Base-by-base conservation (phyloP, 192 early-diverging fungal species). In the Tieghemiomyces parasiticus region DNA sequence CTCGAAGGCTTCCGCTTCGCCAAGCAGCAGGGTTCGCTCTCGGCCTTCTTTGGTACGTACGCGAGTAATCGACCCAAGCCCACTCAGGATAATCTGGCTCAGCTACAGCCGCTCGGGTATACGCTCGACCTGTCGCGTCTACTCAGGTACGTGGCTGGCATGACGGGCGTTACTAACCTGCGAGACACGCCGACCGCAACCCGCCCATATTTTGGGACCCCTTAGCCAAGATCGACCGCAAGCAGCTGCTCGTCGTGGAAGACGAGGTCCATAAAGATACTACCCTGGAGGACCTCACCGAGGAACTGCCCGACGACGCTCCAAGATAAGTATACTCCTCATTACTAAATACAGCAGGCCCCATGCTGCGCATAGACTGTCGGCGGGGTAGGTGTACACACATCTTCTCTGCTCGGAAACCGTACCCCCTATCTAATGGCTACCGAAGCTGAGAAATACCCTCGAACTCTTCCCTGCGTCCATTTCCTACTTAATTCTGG, bases 231-330 rank as follows among this genome's bases (percentile, higher is more conserved):
- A 81, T 86, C 46, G 70, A 81, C 66, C 64, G 62, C 35, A 58
- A 71, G 25, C 63, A 62, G 14, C 60, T 79, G 30, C 62, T 62
- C 30, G 74, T 86, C 19, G 71, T 75, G 0, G 70, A 78, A 34
- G 81, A 81, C 29, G 68, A 73, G 60, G 67, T 70, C 1, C 35
- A 65, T 33, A 73, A 80, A 12, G 61, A 65, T 45, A 64, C 71
- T 29, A 55, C 65, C 6, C 46, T 84, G 14, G 80, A 84, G 25
- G 78, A 80, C 29, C 63, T 84, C 10, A 56, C 77, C 3, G 81
- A 81, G 2, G 78, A 73, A 38, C 71, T 88, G 8, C 86, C 86
- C 3, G 83, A 84, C 29, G 78, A 78, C 31, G 61, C 71, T 10
- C 86, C 86, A 31, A 74, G 83, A 13, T 88, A 82, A n/a, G n/a